Base-by-base conservation (phyloP, 2,329 filamentous ascomycete genomes). In the Remersonia thermophila region DNA sequence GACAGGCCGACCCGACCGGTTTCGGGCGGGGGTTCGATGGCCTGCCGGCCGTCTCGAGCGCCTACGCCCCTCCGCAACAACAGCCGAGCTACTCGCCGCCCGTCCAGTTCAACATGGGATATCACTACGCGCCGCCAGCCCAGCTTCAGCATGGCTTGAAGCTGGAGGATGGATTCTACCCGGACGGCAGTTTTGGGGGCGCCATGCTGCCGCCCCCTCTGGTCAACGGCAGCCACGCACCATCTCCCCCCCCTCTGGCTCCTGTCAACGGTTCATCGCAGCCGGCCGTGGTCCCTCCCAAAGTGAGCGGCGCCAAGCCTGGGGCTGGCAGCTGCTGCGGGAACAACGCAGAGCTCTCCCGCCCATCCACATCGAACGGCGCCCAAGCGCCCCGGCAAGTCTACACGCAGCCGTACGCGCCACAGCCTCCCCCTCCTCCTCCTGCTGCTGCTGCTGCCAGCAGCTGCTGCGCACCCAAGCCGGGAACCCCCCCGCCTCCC, bases 91-190 rank as follows among this genome's bases (percentile, higher is more conserved):
- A 23, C 20, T 23, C 32, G 16, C 12, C 45, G 9, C 37, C 40
- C 9, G 13, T 50, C 11, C 31, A 41, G 5, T 46, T 39, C 38
- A 31, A 28, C 17, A 43, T 48, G 32, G 35, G 36, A 8, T 33
- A 36, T 20, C 44, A 38, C n/a, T 47, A 45, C 28, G 3, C 37
- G 10, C 39, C 32, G 16, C 20, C 41, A 20, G 33, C 34, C 20
- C 41, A 34, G 3, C 30, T 40, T 29, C 41, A 38, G 2, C 46
- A 42, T 7, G 32, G 27, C n/a, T 29, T 47, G 30, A 47, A 50
- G 18, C 14, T 35, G 15, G 47, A 48, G 27, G 39, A 45, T 11
- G 33, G 32, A 10, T 20, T 40, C 65, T 74, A 51, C 73, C 73
- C 47, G 68, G 51, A 41, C 37, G 44, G 26, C 27, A 39, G 9